phyloP scores from a whole-genome alignment of 164 flowering plant genomes.

The Akebia trifoliata region DNA sequence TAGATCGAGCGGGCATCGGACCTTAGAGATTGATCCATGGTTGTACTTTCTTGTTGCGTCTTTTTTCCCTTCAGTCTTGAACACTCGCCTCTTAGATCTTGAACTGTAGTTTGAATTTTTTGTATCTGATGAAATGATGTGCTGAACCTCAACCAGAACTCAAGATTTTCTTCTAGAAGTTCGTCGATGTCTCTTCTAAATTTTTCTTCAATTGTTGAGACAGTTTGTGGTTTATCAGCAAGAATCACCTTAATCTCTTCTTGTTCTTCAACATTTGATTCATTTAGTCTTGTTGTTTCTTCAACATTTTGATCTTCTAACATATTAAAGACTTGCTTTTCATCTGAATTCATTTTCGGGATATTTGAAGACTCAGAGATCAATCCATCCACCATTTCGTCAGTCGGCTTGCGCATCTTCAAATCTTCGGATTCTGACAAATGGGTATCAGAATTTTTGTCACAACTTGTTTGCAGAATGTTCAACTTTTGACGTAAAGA shows the following conservation, averaged over 20 bases:
- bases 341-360: background rate
- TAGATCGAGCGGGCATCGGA: conserved; percentile 56
- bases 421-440: conserved; percentile 14
- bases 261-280: conserved; percentile 15
- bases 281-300: conserved; percentile 8
- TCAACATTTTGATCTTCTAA: conserved; percentile 15
- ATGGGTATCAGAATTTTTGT: conserved; percentile 11
- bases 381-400: background rate
- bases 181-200: conserved; percentile 54
- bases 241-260: conserved; percentile 24
- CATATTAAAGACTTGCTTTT: conserved; percentile 6
- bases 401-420: conserved; percentile 4
- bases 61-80: conserved; percentile 35
- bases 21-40: conserved; percentile 18
- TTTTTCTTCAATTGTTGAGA: conserved; percentile 42
- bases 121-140: conserved; percentile 53
- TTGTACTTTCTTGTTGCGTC: conserved; percentile 29
- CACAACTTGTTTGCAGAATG: conserved; percentile 25
- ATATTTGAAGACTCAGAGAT: background rate
- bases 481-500: conserved; percentile 36
- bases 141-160: conserved; percentile 67
- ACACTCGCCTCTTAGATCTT: conserved; percentile 46
- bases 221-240: conserved; percentile 16
- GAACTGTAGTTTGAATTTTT: conserved; percentile 42
- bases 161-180: conserved; percentile 61